Percentiles rank a stretch among this genome's conserved stretches.
These are phyloP conservation scores for Tylopilus subfusipes DNA, from an alignment of 768 basidiomycete species.

Conservation along the genomic window DNA sequence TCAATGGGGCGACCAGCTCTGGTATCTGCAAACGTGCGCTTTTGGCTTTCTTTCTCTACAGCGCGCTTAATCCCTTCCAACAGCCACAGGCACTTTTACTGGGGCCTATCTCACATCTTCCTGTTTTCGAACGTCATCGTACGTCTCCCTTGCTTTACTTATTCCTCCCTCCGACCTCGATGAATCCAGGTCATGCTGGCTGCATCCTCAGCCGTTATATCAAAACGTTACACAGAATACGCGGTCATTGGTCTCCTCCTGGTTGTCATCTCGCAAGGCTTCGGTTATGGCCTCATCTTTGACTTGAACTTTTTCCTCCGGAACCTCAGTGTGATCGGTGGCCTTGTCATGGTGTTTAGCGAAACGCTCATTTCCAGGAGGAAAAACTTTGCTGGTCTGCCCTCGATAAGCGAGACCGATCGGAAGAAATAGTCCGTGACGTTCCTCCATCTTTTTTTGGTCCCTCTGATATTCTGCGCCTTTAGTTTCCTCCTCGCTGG, in stretches of 20 bases:
- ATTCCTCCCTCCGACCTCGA: neutral
- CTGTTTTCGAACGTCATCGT: slow-evolving; percentile 88
- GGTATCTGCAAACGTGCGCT: slow-evolving; percentile 93
- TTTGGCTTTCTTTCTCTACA: neutral
- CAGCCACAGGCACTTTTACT: slow-evolving; percentile 93
- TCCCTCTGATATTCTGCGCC: slow-evolving; percentile 2
- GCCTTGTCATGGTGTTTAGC: slow-evolving; percentile 98
- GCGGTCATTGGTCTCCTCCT: slow-evolving; percentile 85
- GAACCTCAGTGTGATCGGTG: slow-evolving; percentile 96
- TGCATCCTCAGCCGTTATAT: slow-evolving; percentile 82
- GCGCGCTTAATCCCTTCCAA: slow-evolving; percentile 5
- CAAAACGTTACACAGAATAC: slow-evolving; percentile 83
- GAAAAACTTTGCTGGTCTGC: slow-evolving; percentile 86
- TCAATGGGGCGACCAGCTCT: slow-evolving; percentile 96
- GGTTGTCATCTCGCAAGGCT: slow-evolving; percentile 93
- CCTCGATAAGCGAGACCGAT: slow-evolving; percentile 88
- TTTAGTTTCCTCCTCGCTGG: slow-evolving; percentile 94
- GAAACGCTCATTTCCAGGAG: slow-evolving; percentile 90
- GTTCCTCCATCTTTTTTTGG: neutral
- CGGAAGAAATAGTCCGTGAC: slow-evolving; percentile 91
- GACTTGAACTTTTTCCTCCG: slow-evolving; percentile 99
- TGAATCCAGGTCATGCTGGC: slow-evolving; percentile 74
- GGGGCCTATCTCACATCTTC: slow-evolving; percentile 94
- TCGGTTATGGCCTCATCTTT: slow-evolving; percentile 99
- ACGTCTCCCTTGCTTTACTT: slow-evolving; percentile 32